Percentiles rank a stretch among this genome's conserved stretches.
Conservation (phyloP, 306 rosid species). For the Sicyos baderoa region DNA sequence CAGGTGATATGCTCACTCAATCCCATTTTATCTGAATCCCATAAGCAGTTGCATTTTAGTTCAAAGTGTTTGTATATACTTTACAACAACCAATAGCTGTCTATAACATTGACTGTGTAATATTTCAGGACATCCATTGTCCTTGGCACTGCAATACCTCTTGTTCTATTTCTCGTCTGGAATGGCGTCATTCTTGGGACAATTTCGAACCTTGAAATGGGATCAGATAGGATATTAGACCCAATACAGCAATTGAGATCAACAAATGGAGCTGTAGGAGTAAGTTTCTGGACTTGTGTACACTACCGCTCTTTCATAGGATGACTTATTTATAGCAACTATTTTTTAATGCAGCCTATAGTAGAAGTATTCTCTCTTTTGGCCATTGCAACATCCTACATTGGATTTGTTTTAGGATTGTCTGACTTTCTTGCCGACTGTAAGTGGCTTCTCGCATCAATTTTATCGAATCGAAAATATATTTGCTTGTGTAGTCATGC, state of each 20-base stretch:
- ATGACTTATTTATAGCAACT: not conserved
- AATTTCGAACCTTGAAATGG: constrained; percentile 36
- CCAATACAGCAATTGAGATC: constrained; percentile 63
- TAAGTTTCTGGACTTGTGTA: constrained; percentile 28
- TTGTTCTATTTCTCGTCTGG: constrained; percentile 64
- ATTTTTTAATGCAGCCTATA: constrained; percentile 55
- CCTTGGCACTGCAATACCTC: constrained; percentile 64
- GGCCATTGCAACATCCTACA: constrained; percentile 69
- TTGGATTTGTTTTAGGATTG: constrained; percentile 74
- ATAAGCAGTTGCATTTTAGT: not conserved
- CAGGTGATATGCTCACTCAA: not conserved
- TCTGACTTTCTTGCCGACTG: constrained; percentile 66
- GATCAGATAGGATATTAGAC: constrained; percentile 36
- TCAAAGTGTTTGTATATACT: not conserved
- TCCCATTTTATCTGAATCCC: not conserved
- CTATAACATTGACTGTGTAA: not conserved
- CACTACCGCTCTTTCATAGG: not conserved
- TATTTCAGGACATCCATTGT: constrained; percentile 59
- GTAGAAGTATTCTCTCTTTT: constrained; percentile 64
- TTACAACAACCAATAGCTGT: not conserved
- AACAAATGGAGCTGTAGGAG: constrained; percentile 55
- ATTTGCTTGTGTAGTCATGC: not conserved
- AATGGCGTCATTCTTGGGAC: constrained; percentile 71
- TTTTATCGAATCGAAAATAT: not conserved
- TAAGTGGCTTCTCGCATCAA: constrained; percentile 33